These are phyloP conservation scores for Rhizomucor pusillus DNA, from an alignment of 371 early-diverging fungal species.

Conservation along the genomic window DNA sequence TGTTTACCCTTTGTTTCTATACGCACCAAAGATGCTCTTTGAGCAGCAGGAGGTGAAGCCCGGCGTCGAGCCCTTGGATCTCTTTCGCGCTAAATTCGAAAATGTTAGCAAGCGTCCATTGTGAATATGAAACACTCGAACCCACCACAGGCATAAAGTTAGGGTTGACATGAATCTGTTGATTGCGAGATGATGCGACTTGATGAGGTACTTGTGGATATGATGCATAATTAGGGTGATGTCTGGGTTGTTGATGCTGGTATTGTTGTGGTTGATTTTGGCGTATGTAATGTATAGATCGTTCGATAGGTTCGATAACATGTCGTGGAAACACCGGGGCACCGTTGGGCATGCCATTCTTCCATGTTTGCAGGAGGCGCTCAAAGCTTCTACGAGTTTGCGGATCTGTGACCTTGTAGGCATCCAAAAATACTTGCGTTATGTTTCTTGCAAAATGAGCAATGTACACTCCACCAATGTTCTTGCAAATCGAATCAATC, in stretches of 20 bases:
- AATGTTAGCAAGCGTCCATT: neutral
- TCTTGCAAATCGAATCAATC: conserved; percentile 92
- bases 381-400: conserved; percentile 65
- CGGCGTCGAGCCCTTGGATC: neutral
- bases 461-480: conserved; percentile 79
- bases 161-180: conserved; percentile 62
- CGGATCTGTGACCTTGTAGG: conserved; percentile 67
- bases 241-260: conserved; percentile 11
- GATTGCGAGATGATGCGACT: conserved; percentile 14
- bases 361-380: conserved; percentile 82
- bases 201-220: neutral
- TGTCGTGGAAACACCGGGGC: conserved; percentile 60
- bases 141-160: conserved; percentile 57
- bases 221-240: neutral
- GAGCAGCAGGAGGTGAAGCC: neutral
- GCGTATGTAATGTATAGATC: conserved; percentile 39
- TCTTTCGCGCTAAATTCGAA: neutral
- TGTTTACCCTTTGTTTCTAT: too few species aligned
- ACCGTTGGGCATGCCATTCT: conserved; percentile 62
- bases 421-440: conserved; percentile 64
- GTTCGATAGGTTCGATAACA: conserved; percentile 56
- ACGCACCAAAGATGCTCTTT: neutral
- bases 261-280: conserved; percentile 16
- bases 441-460: conserved; percentile 70
- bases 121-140: neutral